Conservation (phyloP, 208 protist genomes). For the Porcisia hertigi region DNA sequence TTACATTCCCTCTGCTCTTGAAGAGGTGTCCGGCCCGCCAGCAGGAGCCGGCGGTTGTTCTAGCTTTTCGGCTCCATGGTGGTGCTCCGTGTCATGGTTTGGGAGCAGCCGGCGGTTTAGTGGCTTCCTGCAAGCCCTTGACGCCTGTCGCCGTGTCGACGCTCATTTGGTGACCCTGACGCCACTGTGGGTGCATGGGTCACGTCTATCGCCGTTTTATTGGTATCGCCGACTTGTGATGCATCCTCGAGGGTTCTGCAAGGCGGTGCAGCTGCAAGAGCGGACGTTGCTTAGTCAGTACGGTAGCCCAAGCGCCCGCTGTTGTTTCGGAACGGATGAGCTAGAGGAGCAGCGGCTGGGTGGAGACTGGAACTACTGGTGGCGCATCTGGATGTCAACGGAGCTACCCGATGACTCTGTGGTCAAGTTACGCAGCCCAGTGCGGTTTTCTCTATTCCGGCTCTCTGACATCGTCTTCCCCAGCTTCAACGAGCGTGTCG, state of each 20-base stretch:
- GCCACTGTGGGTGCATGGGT: conserved; percentile 58
- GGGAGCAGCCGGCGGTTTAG: conserved; percentile 32
- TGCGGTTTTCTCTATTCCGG: conserved; percentile 67
- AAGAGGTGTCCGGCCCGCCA: conserved; percentile 24
- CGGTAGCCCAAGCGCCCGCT: conserved; percentile 42
- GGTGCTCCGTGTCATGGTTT: conserved; percentile 5
- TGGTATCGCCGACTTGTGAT: conserved; percentile 57
- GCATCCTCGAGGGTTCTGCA: conserved; percentile 50
- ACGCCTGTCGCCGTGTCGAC: conserved; percentile 62
- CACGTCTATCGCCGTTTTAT: conserved; percentile 54
- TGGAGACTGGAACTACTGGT: conserved; percentile 42
- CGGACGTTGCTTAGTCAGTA: conserved; percentile 43
- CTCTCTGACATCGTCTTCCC: conserved; percentile 67
- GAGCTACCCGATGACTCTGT: conserved; percentile 38
- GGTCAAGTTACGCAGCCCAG: conserved; percentile 24
- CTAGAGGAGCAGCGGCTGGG: conserved; percentile 30
- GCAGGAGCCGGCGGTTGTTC: conserved; percentile 9
- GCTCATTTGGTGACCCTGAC: conserved; percentile 67
- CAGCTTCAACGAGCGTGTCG: conserved; percentile 47
- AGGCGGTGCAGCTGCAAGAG: conserved; percentile 56
- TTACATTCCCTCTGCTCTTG: conserved; percentile 47
- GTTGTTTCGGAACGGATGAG: conserved; percentile 42
- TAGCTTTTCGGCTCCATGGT: conserved; percentile 8
- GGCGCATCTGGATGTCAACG: conserved; percentile 40
- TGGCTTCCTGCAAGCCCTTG: conserved; percentile 50